phyloP scores from a whole-genome alignment of 805 yeast genomes.

The Saccharomycopsis capsularis region DNA sequence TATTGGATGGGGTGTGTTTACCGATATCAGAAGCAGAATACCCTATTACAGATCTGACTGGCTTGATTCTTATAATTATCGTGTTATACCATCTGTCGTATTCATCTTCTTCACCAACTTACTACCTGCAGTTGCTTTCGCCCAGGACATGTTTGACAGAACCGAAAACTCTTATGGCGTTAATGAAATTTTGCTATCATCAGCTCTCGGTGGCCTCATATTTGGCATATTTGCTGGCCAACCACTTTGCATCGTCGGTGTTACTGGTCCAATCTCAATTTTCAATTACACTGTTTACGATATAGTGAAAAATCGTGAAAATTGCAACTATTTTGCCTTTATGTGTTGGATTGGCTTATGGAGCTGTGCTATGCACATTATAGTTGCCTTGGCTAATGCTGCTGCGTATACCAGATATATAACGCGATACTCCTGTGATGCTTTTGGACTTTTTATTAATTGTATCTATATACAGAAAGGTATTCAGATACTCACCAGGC shows the following conservation, averaged over 20 bases:
- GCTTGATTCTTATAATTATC: slow-evolving; percentile 71
- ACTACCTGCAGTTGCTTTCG: slow-evolving; percentile 91
- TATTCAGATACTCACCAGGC: slow-evolving; percentile 67
- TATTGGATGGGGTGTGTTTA: slow-evolving; percentile 17
- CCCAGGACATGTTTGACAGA: slow-evolving; percentile 94
- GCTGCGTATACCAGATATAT: slow-evolving; percentile 63
- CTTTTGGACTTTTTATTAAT: slow-evolving; percentile 87
- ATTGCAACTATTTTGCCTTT: slow-evolving; percentile 67
- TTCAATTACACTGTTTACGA: slow-evolving; percentile 77
- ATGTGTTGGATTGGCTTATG: slow-evolving; percentile 96
- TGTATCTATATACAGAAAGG: slow-evolving; percentile 88
- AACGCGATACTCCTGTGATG: slow-evolving; percentile 81
- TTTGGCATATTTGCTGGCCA: slow-evolving; percentile 86
- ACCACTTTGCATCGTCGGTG: slow-evolving; percentile 93
- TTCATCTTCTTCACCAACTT: slow-evolving; percentile 85
- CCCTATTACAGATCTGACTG: slow-evolving; percentile 77
- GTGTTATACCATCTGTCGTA: slow-evolving; percentile 79
- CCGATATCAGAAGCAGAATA: slow-evolving; percentile 12
- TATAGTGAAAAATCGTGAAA: slow-evolving; percentile 28
- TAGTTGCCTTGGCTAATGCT: slow-evolving; percentile 62
- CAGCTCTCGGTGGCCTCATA: slow-evolving; percentile 83
- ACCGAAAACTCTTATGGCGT: slow-evolving; percentile 85
- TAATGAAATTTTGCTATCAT: slow-evolving; percentile 76
- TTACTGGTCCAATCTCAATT: slow-evolving; percentile 91
- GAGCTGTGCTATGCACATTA: slow-evolving; percentile 76